A percentile compares a stretch with the other conserved stretches of the same genome.
Evolutionary conservation across 2,329 filamentous ascomycete genomes (phyloP).

Genomic region (Aspergillus pseudotamarii): DNA sequence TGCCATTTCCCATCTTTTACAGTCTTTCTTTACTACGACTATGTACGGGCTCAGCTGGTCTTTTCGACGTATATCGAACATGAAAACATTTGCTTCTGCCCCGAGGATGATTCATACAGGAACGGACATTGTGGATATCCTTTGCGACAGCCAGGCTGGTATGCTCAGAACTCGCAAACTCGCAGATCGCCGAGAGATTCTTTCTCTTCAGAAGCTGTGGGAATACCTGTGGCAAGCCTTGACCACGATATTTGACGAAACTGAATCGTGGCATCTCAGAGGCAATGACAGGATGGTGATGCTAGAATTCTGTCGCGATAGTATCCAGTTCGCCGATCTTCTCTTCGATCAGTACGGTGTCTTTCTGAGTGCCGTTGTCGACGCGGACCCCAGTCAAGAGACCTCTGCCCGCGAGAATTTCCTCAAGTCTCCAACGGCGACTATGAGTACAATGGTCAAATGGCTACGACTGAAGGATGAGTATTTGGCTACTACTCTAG

Average conservation of each 20-base stretch:
- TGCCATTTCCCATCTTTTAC: conserved; percentile 63
- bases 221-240: conserved; percentile 79
- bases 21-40: conserved; percentile 58
- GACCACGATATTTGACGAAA: conserved; percentile 77
- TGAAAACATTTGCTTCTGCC: conserved; percentile 62
- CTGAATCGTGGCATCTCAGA: conserved; percentile 76
- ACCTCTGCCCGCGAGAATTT: conserved; percentile 55
- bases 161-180: conserved; percentile 63
- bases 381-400: conserved; percentile 44
- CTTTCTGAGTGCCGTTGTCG: conserved; percentile 70
- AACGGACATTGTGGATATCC: conserved; percentile 63
- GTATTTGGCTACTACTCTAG: conserved; percentile 80
- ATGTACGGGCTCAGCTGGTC: conserved; percentile 60
- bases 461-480: conserved; percentile 90
- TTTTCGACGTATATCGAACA: conserved; percentile 57
- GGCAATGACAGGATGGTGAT: conserved; percentile 73
- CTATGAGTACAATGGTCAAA: conserved; percentile 72
- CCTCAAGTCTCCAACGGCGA: conserved; percentile 64
- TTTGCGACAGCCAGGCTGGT: conserved; percentile 66
- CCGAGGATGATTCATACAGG: conserved; percentile 64
- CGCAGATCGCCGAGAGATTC: conserved; percentile 60
- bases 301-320: conserved; percentile 91
- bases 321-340: conserved; percentile 88
- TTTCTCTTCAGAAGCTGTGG: conserved; percentile 78
- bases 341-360: conserved; percentile 84